These are phyloP conservation scores for Xylariaceae sp. DNA, from an alignment of 2,329 filamentous ascomycete species.

Conservation along the genomic window DNA sequence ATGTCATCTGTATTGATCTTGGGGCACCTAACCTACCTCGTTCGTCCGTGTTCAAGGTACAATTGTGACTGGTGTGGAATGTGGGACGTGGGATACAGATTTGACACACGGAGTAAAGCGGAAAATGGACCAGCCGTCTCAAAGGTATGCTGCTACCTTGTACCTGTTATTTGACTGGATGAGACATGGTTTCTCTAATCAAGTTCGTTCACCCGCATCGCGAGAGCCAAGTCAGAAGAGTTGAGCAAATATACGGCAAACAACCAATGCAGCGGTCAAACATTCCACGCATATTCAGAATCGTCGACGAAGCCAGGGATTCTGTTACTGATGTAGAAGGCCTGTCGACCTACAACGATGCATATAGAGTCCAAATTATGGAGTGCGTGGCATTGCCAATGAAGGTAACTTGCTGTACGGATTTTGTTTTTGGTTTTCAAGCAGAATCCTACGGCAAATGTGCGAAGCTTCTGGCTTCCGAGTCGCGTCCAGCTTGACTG, in stretches of 20 bases:
- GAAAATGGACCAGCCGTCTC: neutral
- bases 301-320: neutral
- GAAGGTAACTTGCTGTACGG: neutral
- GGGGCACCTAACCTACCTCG: neutral
- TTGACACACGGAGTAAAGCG: neutral
- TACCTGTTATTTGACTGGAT: neutral
- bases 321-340: neutral
- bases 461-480: neutral
- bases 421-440: neutral
- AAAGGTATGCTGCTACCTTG: neutral
- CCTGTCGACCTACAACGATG: neutral
- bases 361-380: neutral
- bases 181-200: neutral
- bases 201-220: neutral
- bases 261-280: neutral
- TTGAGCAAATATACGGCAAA: neutral
- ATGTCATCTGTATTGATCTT: neutral
- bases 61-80: no score
- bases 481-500: neutral
- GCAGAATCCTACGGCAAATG: neutral
- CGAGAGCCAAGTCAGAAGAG: neutral
- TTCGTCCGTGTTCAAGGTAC: no score
- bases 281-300: neutral
- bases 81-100: neutral
- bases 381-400: neutral